Base-by-base conservation (phyloP, 257 asterid species). In the Solanum neorickii region DNA sequence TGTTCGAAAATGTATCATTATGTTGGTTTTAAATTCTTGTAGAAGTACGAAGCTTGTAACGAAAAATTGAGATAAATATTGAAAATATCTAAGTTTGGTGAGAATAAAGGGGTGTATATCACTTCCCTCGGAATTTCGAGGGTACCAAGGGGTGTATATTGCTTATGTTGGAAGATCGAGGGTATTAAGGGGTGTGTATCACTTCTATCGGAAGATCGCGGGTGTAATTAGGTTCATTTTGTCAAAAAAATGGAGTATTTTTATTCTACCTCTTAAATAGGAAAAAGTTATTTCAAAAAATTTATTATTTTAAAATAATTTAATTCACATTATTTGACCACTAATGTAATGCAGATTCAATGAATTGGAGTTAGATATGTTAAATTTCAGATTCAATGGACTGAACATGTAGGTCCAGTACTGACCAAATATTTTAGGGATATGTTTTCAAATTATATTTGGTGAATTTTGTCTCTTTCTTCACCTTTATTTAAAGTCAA, bases 341-440 rank as follows among this genome's bases (percentile, higher is more conserved):
- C 66, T 59, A 59, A 59, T 47, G 59, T 47, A 29, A 10, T 49
- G 46, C 69, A 49, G 69, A 82, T 85, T 66, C 82, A 85, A 27
- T 84, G 82, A 3, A 84, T 13, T 66, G 78, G 69, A 5, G 0
- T 75, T 11, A 23, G 42, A 21, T 37, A 72, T 39, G 82, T 23
- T 82, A 23, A 82, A 47, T 82, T 82, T 12, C 85, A 82, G 46
- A 49, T 66, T 84, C 80, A 84, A 42, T 84, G 80, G 1, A 84
- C 9, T 66, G 1, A 14, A 84, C 41, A 18, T 66, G 75, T 66
- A 21, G 85, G 85, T 49, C 85, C 85, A 47, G 5, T 29, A 2
- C 16, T 29, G 69, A 31, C 82, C 59, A 41, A 66, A 41, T 12
- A 42, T 27, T 68, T 85, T 29, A 68, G 82, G 25, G 82, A 85